Base-by-base conservation (phyloP, 2,329 filamentous ascomycete genomes). In the Microsporum ferrugineum region DNA sequence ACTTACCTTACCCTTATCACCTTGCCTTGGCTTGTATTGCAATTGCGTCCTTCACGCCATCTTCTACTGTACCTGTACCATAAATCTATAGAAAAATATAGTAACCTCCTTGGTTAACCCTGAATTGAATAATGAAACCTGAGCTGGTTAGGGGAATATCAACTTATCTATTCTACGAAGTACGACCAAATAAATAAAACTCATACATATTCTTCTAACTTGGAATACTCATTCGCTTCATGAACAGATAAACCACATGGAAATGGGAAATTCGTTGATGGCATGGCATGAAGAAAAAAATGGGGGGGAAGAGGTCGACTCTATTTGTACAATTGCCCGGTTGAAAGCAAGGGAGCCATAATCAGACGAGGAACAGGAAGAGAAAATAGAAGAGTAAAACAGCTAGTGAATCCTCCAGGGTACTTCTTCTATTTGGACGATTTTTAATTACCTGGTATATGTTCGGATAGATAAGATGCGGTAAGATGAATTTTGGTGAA, bases 301-400 rank as follows among this genome's bases (percentile, higher is more conserved):
- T 5, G 45, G 45, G 27, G 4, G 23, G 14, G 51, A 10, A 38
- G 51, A 55, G 51, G 29, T 55, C 31, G 51, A 34, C 51, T 55
- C 51, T 55, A 55, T 55, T 23, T 55, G 33, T 55, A 55, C 51
- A 55, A 43, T 55, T 31, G 51, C 51, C 51, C 51, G 12, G 14
- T 34, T 3, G 33, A 36, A n/a, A 55, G 23, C 14, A 36, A 34
- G 14, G 39, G n/a, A 12, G 31, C n/a, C 14, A 34, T 14, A 27
- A 5, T 34, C 36, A 31, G 5, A 55, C 34, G 12, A 5, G 14
- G 36, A n/a, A 53, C n/a, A 7, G 5, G 29, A 53, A 34, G 34
- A 5, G 23, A 53, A 27, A 51, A 29, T 12, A 29, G 10, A 29
- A 33, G 33, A 10, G 7, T 14, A 33, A 34, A 53, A 34, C 5